Evolutionary conservation across 495 filamentous ascomycete genomes (phyloP).

Genomic region (Gamarada debralockiae): DNA sequence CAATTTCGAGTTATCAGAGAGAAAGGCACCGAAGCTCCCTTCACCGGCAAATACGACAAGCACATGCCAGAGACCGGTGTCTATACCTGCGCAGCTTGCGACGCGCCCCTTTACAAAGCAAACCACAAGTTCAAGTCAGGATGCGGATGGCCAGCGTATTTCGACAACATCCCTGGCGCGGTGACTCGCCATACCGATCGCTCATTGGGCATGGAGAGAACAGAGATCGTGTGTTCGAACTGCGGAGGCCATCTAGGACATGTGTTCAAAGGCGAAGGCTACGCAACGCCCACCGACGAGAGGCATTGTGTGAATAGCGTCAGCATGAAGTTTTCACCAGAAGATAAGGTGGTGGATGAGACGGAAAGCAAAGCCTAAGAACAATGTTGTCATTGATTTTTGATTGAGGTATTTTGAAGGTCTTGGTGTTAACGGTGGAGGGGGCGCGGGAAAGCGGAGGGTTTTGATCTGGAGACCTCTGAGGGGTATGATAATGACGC

Average conservation of each 20-base stretch:
- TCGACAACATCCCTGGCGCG: slow-evolving; percentile 86
- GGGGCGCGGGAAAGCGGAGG: neutral
- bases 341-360: slow-evolving; percentile 43
- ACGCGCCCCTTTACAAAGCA: slow-evolving; percentile 84
- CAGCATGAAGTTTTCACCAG: slow-evolving; percentile 73
- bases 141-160: slow-evolving; percentile 98
- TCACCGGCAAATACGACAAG: slow-evolving; percentile 80
- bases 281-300: slow-evolving; percentile 87
- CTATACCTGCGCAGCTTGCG: slow-evolving; percentile 83
- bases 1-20: slow-evolving; percentile 91
- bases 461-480: no score
- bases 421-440: neutral
- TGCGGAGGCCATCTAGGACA: slow-evolving; percentile 96
- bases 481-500: no score
- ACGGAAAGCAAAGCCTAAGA: slow-evolving; percentile 30
- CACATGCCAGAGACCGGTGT: slow-evolving; percentile 70
- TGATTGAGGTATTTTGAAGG: neutral
- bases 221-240: slow-evolving; percentile 89
- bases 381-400: neutral
- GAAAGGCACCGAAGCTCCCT: slow-evolving; percentile 83
- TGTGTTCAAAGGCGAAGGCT: slow-evolving; percentile 96
- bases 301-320: slow-evolving; percentile 96
- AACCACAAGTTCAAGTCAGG: slow-evolving; percentile 92
- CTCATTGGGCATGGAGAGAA: slow-evolving; percentile 77
- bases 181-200: slow-evolving; percentile 76